phyloP scores from a whole-genome alignment of 257 asterid genomes.

The Solanum etuberosum region DNA sequence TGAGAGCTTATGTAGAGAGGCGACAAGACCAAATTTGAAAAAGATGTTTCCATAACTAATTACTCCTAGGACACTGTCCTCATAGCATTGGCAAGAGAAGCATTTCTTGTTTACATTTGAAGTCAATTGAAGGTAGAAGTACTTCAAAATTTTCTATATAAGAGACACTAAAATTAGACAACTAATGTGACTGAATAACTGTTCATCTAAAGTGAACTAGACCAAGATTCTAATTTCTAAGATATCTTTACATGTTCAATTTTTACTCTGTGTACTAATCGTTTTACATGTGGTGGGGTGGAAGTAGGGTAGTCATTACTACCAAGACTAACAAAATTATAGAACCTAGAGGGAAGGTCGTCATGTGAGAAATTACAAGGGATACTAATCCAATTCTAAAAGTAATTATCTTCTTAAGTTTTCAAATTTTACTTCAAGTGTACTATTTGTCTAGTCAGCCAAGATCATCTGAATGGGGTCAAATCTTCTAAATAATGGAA shows the following conservation, averaged over 20 bases:
- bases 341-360: neutral
- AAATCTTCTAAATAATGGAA: neutral
- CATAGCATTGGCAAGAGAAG: neutral
- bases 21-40: neutral
- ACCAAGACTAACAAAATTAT: neutral
- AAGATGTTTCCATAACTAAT: neutral
- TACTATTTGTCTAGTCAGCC: neutral
- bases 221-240: neutral
- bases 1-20: neutral
- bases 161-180: neutral
- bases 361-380: neutral
- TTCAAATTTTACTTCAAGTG: neutral
- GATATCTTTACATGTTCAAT: neutral
- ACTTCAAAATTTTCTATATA: neutral
- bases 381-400: neutral
- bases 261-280: neutral
- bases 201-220: neutral
- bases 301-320: neutral
- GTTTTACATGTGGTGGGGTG: neutral
- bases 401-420: neutral
- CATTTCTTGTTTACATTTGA: neutral
- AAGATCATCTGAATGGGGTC: neutral
- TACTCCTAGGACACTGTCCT: neutral
- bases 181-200: neutral
- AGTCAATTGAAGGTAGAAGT: neutral